Percentiles rank a stretch among this genome's conserved stretches.
Conservation (phyloP, 768 basidiomycete genomes). For the Mycena vitilis region DNA sequence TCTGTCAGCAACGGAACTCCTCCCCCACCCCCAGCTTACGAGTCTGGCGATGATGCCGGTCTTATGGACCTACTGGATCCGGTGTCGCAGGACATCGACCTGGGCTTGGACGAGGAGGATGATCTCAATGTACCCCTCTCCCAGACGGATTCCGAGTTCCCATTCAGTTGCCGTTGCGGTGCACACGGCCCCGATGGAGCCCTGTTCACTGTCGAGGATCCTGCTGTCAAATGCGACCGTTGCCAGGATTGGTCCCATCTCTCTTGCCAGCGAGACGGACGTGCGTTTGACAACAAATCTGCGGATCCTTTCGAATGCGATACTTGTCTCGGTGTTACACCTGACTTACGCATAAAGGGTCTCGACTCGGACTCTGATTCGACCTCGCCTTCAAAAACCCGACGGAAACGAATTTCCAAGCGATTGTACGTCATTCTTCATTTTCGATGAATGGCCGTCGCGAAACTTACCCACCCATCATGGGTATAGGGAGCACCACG, state of each 20-base stretch:
- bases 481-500: neutral
- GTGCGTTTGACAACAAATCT: slow-evolving; percentile 23
- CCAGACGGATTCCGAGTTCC: slow-evolving; percentile 27
- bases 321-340: neutral
- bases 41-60: no score
- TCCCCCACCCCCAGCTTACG: no score
- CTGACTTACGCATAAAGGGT: no score
- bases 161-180: slow-evolving; percentile 34
- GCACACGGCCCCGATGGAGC: slow-evolving; percentile 26
- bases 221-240: slow-evolving; percentile 37
- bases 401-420: neutral
- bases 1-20: no score
- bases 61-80: no score
- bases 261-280: slow-evolving; percentile 42
- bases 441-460: neutral
- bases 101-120: no score
- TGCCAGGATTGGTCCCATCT: slow-evolving; percentile 42
- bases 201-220: slow-evolving; percentile 24
- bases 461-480: neutral
- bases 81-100: no score
- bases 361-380: neutral
- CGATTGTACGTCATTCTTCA: neutral
- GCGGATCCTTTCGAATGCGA: neutral
- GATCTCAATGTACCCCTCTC: neutral
- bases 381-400: neutral